Evolutionary conservation across 2,329 filamentous ascomycete species (phyloP), one percentile per base, ranked within the genome.

Genomic region (Stagonosporopsis rhizophila): DNA sequence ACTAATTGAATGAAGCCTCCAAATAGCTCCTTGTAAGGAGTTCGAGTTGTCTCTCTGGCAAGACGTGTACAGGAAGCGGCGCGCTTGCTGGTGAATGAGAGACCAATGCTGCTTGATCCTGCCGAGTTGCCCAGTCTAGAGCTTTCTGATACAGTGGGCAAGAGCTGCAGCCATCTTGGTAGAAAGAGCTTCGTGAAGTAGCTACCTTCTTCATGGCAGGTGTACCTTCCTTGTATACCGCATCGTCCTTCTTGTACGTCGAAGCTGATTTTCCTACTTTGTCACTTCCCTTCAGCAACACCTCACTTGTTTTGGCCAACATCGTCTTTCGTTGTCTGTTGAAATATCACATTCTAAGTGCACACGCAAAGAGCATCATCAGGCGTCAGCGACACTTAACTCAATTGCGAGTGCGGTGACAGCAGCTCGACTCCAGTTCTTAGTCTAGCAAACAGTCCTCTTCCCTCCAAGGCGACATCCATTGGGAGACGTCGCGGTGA

Each of bases 231-330:
- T 38, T 15, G 7, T 38, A 9, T 12, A 12, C 17, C 7, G 3
- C 14, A 5, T 35, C 22, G 23, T 39, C 32, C 32, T 15, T 32
- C 2, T 7, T 44, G 15, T 8, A 11, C 41, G 11, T 19, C 5
- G 6, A 5, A 32, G 17, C 9, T 35, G n/a, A 3, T 22, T 44
- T 17, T 27, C 35, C 20, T n/a, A 3, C 15, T 22, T 39, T 11
- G 2, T 9, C 8, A 27, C 15, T 17, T 39, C 23, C 39, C 40
- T 12, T 14, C 22, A 37, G 17, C 28, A 39, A 51, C 35, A 27
- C 30, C 48, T 48, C 22, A 22, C 22, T 11, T 28, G 44, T 17
- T 51, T 48, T 51, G 53, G 30, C 48, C 42, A 38, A 17, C 47
- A 52, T 44, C 9, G 22, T 48, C 41, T 44, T 52, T 17, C 27